These are phyloP conservation scores for Starmera quercuum DNA, from an alignment of 805 yeast species.

Conservation along the genomic window DNA sequence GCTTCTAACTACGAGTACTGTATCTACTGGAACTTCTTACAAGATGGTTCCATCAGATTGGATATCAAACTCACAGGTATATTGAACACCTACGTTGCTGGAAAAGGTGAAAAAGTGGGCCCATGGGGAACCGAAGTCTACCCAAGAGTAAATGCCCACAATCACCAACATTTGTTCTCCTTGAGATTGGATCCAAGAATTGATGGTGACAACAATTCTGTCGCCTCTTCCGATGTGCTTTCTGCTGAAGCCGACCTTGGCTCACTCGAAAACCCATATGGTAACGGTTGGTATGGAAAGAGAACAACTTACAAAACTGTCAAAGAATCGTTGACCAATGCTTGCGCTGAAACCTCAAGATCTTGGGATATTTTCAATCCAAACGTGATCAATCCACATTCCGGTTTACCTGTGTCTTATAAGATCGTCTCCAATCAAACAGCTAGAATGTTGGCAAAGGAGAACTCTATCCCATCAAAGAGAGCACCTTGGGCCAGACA, in stretches of 20 bases:
- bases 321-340: slow-evolving; percentile 55
- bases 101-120: slow-evolving; percentile 56
- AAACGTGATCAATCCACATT: slow-evolving; percentile 52
- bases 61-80: slow-evolving; percentile 80
- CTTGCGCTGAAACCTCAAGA: slow-evolving; percentile 56
- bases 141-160: slow-evolving; percentile 77
- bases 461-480: slow-evolving; percentile 66
- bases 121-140: slow-evolving; percentile 80
- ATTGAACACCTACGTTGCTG: slow-evolving; percentile 62
- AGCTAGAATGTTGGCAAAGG: slow-evolving; percentile 66
- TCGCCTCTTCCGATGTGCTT: slow-evolving; percentile 57
- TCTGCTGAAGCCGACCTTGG: slow-evolving; percentile 56
- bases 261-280: slow-evolving; percentile 64
- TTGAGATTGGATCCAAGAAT: slow-evolving; percentile 74
- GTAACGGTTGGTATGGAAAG: slow-evolving; percentile 67
- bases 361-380: slow-evolving; percentile 79
- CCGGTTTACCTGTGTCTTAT: slow-evolving; percentile 70
- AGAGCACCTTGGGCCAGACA: slow-evolving; percentile 79
- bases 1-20: slow-evolving; percentile 86
- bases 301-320: slow-evolving; percentile 63
- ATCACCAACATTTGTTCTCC: slow-evolving; percentile 79
- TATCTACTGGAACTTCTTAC: slow-evolving; percentile 75
- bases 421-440: slow-evolving; percentile 71
- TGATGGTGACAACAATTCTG: slow-evolving; percentile 75
- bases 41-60: slow-evolving; percentile 76